Evolutionary conservation across 2,329 filamentous ascomycete species (phyloP).

Genomic region (Alternaria sp.): DNA sequence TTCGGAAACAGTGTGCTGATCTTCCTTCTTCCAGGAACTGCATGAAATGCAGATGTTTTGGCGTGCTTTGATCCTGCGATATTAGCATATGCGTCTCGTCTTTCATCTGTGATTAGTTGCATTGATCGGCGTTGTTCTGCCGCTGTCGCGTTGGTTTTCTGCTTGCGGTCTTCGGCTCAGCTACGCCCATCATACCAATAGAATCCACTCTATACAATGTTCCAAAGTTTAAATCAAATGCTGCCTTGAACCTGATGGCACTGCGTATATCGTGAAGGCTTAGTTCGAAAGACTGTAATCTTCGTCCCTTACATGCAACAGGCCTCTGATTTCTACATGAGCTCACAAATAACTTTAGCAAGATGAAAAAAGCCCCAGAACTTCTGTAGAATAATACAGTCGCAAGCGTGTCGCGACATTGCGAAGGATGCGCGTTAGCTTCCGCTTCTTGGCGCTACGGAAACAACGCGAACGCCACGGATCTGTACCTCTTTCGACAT

Average conservation of each 20-base stretch:
- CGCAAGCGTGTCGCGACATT: background rate
- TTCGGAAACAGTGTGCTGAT: slow-evolving; percentile 1
- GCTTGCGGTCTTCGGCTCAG: background rate
- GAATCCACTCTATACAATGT: slow-evolving; percentile 6
- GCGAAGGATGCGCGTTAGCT: slow-evolving; percentile 4
- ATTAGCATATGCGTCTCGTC: slow-evolving; percentile 4
- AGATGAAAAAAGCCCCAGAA: background rate
- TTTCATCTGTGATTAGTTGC: background rate
- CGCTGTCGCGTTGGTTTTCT: slow-evolving; percentile 3
- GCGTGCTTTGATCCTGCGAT: slow-evolving; percentile 1
- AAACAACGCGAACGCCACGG: slow-evolving; percentile 5
- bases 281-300: background rate
- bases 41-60: background rate
- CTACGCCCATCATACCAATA: background rate
- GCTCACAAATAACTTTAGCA: background rate
- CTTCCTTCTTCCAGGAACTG: slow-evolving; percentile 4
- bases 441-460: slow-evolving; percentile 11
- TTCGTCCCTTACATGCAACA: too few relatives aligned
- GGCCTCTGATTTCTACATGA: background rate
- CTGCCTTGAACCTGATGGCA: background rate
- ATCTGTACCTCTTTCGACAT: slow-evolving; percentile 10
- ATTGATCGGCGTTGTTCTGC: slow-evolving; percentile 12
- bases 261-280: background rate
- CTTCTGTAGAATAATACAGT: background rate
- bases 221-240: background rate